Conservation (phyloP, 805 yeast genomes). For the Hanseniaspora clermontiae region DNA sequence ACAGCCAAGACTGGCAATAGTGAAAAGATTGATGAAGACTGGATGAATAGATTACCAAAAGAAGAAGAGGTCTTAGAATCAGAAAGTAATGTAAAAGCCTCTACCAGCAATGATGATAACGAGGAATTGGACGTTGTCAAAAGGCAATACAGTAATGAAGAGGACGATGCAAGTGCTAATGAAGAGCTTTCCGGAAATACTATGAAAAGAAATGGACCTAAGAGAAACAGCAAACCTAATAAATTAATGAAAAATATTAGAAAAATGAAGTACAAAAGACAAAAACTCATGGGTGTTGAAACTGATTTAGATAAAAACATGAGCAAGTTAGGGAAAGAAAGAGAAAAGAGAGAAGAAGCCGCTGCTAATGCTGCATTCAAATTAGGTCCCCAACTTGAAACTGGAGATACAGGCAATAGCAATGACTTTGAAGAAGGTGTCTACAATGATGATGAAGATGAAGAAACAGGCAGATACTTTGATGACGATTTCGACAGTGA, state of each 20-base stretch:
- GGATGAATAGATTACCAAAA: conserved; percentile 80
- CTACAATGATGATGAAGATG: not conserved
- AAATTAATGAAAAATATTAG: conserved; percentile 21
- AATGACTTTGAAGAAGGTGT: not conserved
- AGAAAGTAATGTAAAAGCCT: not conserved
- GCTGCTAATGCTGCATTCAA: conserved; percentile 36
- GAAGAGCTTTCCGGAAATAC: conserved; percentile 5
- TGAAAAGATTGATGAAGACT: conserved; percentile 41
- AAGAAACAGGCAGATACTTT: not conserved
- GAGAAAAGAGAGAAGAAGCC: conserved; percentile 31
- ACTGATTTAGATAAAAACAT: conserved; percentile 19
- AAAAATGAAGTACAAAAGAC: conserved; percentile 25
- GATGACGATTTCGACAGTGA: conserved; percentile 7
- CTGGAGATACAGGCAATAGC: conserved; percentile 13
- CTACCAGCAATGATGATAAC: not conserved
- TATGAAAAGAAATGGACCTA: conserved; percentile 22
- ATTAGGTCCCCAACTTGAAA: conserved; percentile 23
- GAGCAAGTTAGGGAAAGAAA: conserved; percentile 27
- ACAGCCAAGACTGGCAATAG: conserved; percentile 28
- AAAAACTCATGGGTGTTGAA: conserved; percentile 23
- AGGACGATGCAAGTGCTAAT: conserved; percentile 1
- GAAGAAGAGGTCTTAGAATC: conserved; percentile 34
- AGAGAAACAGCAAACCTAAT: conserved; percentile 36
- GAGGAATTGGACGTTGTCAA: not conserved
- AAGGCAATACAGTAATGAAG: not conserved